Evolutionary conservation across 1,139 yeast genomes (phyloP).

Genomic region (Wickerhamomyces sp.): DNA sequence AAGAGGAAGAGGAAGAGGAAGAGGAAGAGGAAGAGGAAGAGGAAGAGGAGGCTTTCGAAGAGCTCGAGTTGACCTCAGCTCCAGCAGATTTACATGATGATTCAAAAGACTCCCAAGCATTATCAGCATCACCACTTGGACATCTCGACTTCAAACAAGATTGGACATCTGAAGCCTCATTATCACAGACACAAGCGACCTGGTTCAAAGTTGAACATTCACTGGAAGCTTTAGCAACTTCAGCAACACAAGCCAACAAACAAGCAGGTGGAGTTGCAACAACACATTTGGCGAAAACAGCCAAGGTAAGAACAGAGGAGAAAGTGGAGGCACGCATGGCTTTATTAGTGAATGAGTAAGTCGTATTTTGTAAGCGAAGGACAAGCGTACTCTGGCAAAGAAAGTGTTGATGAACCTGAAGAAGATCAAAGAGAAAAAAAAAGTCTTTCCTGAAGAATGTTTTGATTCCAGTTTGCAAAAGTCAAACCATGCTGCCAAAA

Average conservation of each 20-base stretch:
- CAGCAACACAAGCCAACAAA: slow-evolving; percentile 78
- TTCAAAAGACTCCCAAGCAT: slow-evolving; percentile 55
- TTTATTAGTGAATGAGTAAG: neutral
- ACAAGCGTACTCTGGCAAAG: neutral
- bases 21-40: slow-evolving; percentile 29
- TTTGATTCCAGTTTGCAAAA: too few relatives aligned
- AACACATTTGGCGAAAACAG: slow-evolving; percentile 43
- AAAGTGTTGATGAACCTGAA: too few relatives aligned
- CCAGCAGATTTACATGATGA: slow-evolving; percentile 43
- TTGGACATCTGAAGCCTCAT: slow-evolving; percentile 43
- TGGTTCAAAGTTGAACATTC: slow-evolving; percentile 56
- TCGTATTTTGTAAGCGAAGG: neutral
- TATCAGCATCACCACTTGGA: slow-evolving; percentile 52
- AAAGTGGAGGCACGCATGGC: slow-evolving; percentile 31
- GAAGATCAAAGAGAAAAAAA: neutral
- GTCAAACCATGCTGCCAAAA: too few relatives aligned
- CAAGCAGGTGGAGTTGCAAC: slow-evolving; percentile 87
- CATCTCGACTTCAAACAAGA: slow-evolving; percentile 59
- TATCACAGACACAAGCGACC: slow-evolving; percentile 58
- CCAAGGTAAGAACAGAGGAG: slow-evolving; percentile 46
- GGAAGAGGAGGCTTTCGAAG: slow-evolving; percentile 29
- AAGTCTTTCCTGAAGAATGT: neutral
- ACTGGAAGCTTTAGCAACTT: slow-evolving; percentile 50
- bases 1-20: slow-evolving; percentile 26
- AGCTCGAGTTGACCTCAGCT: slow-evolving; percentile 27